phyloP scores from a whole-genome alignment of 192 early-diverging fungal species.

The Phycomyces blakesleeanus region DNA sequence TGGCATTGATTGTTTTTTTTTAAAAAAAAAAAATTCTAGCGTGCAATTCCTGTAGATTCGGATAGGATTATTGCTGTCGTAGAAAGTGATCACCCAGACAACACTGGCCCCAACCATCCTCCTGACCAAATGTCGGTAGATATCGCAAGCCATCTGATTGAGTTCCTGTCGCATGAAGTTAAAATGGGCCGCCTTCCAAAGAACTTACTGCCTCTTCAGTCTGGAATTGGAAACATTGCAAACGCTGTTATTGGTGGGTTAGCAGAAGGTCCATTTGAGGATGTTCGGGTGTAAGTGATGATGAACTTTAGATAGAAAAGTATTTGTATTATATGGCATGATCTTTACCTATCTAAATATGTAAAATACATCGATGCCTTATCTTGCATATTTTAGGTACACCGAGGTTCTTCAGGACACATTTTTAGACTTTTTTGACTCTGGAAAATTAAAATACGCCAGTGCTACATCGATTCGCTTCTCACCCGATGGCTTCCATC shows the following conservation, averaged over 20 bases:
- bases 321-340: background rate
- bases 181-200: conserved; percentile 35
- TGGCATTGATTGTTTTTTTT: too few species aligned
- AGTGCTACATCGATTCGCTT: conserved; percentile 39
- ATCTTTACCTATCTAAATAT: too few species aligned
- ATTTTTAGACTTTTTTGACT: conserved; percentile 40
- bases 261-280: conserved; percentile 31
- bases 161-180: conserved; percentile 41
- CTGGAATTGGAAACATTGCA: conserved; percentile 44
- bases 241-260: conserved; percentile 43
- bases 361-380: background rate
- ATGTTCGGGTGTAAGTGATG: conserved; percentile 39
- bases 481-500: conserved; percentile 39
- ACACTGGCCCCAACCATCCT: conserved; percentile 28
- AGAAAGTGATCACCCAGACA: conserved; percentile 33
- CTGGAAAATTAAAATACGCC: conserved; percentile 26
- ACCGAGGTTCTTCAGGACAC: conserved; percentile 46
- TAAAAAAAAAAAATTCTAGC: conserved; percentile 17
- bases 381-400: conserved; percentile 11
- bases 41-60: conserved; percentile 34
- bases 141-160: conserved; percentile 38
- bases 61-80: conserved; percentile 39
- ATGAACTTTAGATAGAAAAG: background rate
- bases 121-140: conserved; percentile 24
- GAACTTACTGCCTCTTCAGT: conserved; percentile 35